These are phyloP conservation scores for Erodium moschatum DNA, from an alignment of 441 rosid species.

Conservation along the genomic window DNA sequence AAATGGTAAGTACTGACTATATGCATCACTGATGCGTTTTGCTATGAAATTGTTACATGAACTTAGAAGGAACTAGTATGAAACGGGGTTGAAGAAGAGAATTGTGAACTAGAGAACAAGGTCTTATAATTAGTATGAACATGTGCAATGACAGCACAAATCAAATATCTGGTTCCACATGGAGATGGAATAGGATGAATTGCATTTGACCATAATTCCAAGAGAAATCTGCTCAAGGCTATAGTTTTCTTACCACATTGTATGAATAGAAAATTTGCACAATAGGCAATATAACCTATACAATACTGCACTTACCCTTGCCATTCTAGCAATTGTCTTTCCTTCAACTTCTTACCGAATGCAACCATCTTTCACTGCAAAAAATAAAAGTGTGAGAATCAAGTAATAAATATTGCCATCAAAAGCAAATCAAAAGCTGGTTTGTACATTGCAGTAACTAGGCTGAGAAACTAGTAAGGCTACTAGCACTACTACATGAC, in stretches of 20 bases:
- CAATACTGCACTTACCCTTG: constrained; percentile 41
- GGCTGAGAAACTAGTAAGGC: neutral
- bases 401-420: neutral
- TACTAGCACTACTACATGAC: neutral
- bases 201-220: neutral
- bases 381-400: constrained; percentile 11
- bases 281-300: neutral
- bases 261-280: neutral
- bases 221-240: constrained; percentile 4
- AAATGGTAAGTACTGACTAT: neutral
- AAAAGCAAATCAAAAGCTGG: neutral
- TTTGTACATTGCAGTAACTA: neutral
- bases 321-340: constrained; percentile 86
- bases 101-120: neutral
- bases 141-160: neutral
- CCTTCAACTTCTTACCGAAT: constrained; percentile 88
- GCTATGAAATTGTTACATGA: neutral
- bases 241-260: neutral
- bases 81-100: neutral
- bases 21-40: neutral
- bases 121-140: neutral
- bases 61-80: neutral
- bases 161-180: neutral
- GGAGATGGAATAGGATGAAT: neutral
- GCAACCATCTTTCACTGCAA: constrained; percentile 71